phyloP scores from a whole-genome alignment of 2,329 filamentous ascomycete genomes.

The Raffaelea deltoideospora region DNA sequence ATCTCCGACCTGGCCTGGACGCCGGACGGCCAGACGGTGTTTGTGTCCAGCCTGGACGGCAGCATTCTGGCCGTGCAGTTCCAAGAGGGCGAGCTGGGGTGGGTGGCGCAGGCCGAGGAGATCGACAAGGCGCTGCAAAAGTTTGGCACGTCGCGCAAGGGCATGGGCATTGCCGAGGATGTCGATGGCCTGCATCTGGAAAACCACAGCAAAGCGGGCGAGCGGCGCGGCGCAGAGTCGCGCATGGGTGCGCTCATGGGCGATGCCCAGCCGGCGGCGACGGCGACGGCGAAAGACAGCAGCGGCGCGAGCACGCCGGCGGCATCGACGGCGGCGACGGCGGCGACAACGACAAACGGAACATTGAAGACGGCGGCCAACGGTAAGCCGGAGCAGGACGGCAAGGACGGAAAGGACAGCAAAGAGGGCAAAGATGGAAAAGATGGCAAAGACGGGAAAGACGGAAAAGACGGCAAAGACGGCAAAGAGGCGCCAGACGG shows the following conservation, averaged over 20 bases:
- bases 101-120: constrained; percentile 70
- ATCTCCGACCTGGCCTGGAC: constrained; percentile 92
- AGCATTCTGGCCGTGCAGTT: constrained; percentile 73
- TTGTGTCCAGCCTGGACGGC: constrained; percentile 77
- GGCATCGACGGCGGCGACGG: too few species aligned
- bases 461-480: constrained; percentile 19
- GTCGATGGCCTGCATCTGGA: constrained; percentile 78
- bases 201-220: constrained; percentile 81
- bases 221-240: constrained; percentile 78
- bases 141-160: constrained; percentile 76
- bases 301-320: too few species aligned
- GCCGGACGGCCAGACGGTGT: constrained; percentile 77
- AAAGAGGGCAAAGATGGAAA: not conserved
- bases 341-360: constrained; percentile 23
- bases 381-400: constrained; percentile 16
- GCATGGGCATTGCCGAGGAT: constrained; percentile 82
- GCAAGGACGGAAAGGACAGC: constrained; percentile 6
- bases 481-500: constrained; percentile 6
- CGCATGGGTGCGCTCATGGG: constrained; percentile 99
- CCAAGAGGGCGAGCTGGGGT: constrained; percentile 75
- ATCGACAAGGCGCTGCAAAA: constrained; percentile 89
- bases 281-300: too few species aligned
- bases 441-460: constrained; percentile 18
- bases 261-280: constrained; percentile 42
- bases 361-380: constrained; percentile 17